Percentiles rank a stretch among this genome's conserved stretches.
phyloP scores from a whole-genome alignment of 805 yeast species.

The Sugiyamaella qingdaonensis region DNA sequence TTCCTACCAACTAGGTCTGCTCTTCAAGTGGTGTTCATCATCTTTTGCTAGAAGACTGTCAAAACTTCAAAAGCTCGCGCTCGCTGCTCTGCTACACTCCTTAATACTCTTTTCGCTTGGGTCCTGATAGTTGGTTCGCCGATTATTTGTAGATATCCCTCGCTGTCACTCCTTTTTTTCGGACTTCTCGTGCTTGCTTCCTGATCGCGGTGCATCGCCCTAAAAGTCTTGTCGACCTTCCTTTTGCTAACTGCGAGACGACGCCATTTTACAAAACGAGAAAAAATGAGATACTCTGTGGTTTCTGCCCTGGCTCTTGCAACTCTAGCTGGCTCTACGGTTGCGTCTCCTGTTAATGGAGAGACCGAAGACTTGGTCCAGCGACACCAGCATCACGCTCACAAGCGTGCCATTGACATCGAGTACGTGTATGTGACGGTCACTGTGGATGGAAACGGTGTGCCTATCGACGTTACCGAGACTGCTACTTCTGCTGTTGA shows the following conservation, averaged over 20 bases:
- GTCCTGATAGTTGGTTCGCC: not conserved
- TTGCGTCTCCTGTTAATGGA: slow-evolving; percentile 30
- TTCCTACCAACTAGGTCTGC: too few species aligned
- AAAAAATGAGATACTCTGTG: slow-evolving; percentile 17
- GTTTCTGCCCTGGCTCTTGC: slow-evolving; percentile 10
- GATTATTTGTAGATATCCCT: not conserved
- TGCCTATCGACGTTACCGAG: slow-evolving; percentile 32
- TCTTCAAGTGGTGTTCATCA: too few species aligned
- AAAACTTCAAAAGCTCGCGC: too few species aligned
- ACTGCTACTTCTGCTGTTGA: slow-evolving; percentile 21
- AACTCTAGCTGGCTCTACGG: slow-evolving; percentile 7
- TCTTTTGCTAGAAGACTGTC: too few species aligned
- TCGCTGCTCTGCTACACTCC: too few species aligned
- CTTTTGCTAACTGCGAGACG: not conserved
- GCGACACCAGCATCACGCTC: slow-evolving; percentile 47
- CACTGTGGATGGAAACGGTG: slow-evolving; percentile 38
- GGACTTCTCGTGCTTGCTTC: not conserved
- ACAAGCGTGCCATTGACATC: slow-evolving; percentile 44
- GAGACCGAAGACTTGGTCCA: slow-evolving; percentile 22
- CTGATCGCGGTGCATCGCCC: not conserved
- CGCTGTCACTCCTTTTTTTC: slow-evolving; percentile 3
- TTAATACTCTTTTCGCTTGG: not conserved
- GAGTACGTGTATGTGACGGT: slow-evolving; percentile 46
- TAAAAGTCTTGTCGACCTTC: not conserved
- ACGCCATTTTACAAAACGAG: not conserved